Percentiles rank a stretch among this genome's conserved stretches.
Conservation (phyloP, 2,329 filamentous ascomycete genomes). For the Sarocladium kiliense region DNA sequence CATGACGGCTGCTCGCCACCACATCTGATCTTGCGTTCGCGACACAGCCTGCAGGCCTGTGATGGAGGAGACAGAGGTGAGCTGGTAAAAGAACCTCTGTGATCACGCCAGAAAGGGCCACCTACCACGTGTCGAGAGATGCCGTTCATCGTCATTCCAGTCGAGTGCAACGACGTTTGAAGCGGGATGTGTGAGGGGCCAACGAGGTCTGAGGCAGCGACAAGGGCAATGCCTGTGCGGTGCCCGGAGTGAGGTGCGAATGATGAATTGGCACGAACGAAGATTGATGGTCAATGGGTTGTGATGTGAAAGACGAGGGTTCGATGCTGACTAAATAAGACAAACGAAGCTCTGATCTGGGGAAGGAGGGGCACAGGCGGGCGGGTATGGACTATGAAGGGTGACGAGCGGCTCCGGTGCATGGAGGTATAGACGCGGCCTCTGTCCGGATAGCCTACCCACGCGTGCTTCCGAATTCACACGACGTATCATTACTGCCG, state of each 20-base stretch:
- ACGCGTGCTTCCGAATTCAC: too few relatives aligned
- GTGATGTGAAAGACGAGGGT: not conserved
- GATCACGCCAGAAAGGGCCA: not conserved
- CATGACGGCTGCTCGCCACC: slow-evolving; percentile 9
- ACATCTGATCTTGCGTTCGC: slow-evolving; percentile 10
- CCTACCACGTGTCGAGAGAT: not conserved
- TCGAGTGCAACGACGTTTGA: not conserved
- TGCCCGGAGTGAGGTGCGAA: not conserved
- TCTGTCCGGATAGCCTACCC: too few relatives aligned
- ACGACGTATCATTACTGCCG: too few relatives aligned
- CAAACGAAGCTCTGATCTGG: too few relatives aligned
- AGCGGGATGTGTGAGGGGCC: too few relatives aligned
- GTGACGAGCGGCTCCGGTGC: too few relatives aligned
- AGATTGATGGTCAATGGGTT: too few relatives aligned
- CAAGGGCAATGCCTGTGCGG: too few relatives aligned
- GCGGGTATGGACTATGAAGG: too few relatives aligned
- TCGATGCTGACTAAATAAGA: not conserved
- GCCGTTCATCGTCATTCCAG: not conserved
- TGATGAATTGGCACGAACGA: not conserved
- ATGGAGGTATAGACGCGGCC: too few relatives aligned
- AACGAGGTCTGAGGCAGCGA: too few relatives aligned
- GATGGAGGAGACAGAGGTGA: not conserved
- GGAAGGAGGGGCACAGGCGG: too few relatives aligned
- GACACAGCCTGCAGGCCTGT: not conserved
- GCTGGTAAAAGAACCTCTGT: not conserved